Evolutionary conservation across 805 yeast species (phyloP).

Genomic region (Candida hungchunana): DNA sequence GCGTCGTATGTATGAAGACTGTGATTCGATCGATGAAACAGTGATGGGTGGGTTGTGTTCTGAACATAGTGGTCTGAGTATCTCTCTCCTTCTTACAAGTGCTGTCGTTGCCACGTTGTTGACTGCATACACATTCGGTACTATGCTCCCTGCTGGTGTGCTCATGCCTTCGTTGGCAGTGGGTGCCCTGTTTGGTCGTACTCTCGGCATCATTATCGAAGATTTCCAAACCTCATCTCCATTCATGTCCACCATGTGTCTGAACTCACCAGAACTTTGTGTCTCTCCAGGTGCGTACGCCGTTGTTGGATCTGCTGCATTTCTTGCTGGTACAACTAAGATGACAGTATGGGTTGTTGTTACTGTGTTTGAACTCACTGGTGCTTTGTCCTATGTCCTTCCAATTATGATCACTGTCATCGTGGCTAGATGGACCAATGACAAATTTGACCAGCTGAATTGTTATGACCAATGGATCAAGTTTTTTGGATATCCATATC

Average conservation of each 20-base stretch:
- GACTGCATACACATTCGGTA: conserved; percentile 67
- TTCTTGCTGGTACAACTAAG: conserved; percentile 75
- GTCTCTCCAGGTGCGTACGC: conserved; percentile 87
- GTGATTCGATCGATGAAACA: conserved; percentile 31
- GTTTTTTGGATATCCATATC: conserved; percentile 37
- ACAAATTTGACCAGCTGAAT: conserved; percentile 52
- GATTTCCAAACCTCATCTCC: conserved; percentile 38
- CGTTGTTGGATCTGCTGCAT: conserved; percentile 82
- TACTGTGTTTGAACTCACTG: conserved; percentile 77
- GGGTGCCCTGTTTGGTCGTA: conserved; percentile 58
- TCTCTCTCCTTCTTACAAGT: conserved; percentile 15
- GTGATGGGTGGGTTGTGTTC: conserved; percentile 28
- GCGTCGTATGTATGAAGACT: conserved; percentile 66
- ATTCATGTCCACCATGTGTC: conserved; percentile 34
- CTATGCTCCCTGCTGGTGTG: conserved; percentile 64
- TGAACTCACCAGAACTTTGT: conserved; percentile 45
- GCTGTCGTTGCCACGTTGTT: conserved; percentile 49
- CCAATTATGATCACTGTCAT: conserved; percentile 86
- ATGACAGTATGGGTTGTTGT: conserved; percentile 79
- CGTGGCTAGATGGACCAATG: conserved; percentile 68
- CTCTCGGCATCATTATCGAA: conserved; percentile 50
- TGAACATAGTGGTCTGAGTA: conserved; percentile 5
- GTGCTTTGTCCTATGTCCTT: conserved; percentile 76
- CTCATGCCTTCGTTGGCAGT: conserved; percentile 58
- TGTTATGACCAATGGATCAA: conserved; percentile 61